Base-by-base conservation (phyloP, 2,329 filamentous ascomycete species). In the Hypoxylon sp. region DNA sequence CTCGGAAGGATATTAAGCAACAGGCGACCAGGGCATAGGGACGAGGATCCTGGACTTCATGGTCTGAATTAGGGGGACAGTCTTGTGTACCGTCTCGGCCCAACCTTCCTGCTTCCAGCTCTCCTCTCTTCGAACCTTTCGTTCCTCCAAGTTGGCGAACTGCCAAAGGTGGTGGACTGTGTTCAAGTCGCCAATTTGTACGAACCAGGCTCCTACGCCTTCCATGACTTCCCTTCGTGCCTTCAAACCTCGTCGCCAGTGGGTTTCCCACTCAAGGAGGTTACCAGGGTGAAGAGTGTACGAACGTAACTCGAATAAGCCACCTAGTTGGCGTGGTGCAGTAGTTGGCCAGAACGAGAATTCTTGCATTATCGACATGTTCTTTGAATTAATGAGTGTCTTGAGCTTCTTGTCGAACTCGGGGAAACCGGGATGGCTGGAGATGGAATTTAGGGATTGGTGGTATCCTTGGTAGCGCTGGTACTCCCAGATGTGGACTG, bases 331-430 rank as follows among this genome's bases (percentile, higher is more conserved):
- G 66, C 96, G 93, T 0, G 96, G 96, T 4, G 94, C 87, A 0
- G 93, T 95, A 2, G 96, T 99, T 1, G 96, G 96, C 96, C 96
- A 99, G 87, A 99, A 99, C 36, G 94, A 97, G 82, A 99, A 99
- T 81, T 99, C 96, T 80, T 99, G 96, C 96, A 99, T 99, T 56
- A 99, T 87, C 0, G 94, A 98, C 3, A 91, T 92, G 73, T 90
- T 89, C 84, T 97, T 98, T 70, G 89, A 89, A 65, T 86, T 90
- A 77, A 99, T 95, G 68, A 98, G 84, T n/a, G 84, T 86, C 81
- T 94, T 94, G 57, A 99, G 90, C 82, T 95, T 92, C 69, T 83
- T 84, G 78, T 97, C 93, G 78, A 98, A 98, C 9, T 88, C 91
- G 72, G 90, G 83, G 79, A 93, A 98, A 17, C 94, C 93, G 69